Evolutionary conservation across 371 early-diverging fungal genomes (phyloP).

Genomic region (Rhizomucor miehei): DNA sequence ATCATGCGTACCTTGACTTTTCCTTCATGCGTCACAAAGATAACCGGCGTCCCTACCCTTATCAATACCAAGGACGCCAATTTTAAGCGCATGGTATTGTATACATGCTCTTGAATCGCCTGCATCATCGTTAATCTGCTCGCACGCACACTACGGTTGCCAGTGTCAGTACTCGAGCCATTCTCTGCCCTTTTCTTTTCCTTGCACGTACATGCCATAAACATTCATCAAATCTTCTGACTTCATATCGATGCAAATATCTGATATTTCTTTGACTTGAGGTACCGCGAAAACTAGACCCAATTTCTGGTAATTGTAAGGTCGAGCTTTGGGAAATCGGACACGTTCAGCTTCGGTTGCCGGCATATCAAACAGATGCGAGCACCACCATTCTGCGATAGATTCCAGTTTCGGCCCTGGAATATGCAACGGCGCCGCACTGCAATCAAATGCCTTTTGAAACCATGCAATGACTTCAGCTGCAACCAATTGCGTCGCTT

Average conservation of each 20-base stretch:
- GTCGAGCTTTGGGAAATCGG: neutral
- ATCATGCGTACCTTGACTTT: neutral
- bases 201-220: conserved; percentile 1
- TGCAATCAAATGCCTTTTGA: conserved; percentile 3
- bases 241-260: neutral
- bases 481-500: neutral
- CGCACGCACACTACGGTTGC: neutral
- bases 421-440: neutral
- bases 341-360: neutral
- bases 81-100: neutral
- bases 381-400: neutral
- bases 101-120: neutral
- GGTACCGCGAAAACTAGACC: neutral
- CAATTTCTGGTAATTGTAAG: neutral
- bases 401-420: neutral
- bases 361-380: neutral
- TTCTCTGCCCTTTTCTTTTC: no score
- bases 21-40: neutral
- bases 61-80: neutral
- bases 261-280: neutral
- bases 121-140: neutral
- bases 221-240: neutral
- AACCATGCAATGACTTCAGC: conserved; percentile 1
- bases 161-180: neutral
- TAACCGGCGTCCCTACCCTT: neutral